Evolutionary conservation across 2,329 filamentous ascomycete genomes (phyloP).

Genomic region (Pseudocercospora macadamiae): DNA sequence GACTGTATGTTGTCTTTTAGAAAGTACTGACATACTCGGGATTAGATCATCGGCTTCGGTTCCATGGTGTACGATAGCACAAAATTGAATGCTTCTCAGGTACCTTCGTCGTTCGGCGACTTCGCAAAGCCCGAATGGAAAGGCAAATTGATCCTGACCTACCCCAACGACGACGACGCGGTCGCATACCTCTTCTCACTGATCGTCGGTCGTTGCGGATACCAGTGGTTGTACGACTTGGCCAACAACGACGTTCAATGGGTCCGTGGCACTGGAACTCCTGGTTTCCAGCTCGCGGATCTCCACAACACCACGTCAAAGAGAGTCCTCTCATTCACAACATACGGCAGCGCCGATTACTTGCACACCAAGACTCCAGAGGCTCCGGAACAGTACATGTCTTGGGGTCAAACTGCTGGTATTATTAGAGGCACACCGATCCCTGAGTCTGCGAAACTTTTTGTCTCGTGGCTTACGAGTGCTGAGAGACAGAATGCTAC

Average conservation of each 20-base stretch:
- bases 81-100: slow-evolving; percentile 32
- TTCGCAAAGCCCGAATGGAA: slow-evolving; percentile 56
- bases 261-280: slow-evolving; percentile 55
- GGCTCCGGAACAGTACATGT: slow-evolving; percentile 43
- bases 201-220: slow-evolving; percentile 47
- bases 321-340: slow-evolving; percentile 23
- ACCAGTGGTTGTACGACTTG: slow-evolving; percentile 51
- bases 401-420: slow-evolving; percentile 51
- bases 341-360: slow-evolving; percentile 1
- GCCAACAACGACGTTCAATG: slow-evolving; percentile 53
- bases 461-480: slow-evolving; percentile 43
- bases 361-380: slow-evolving; percentile 5
- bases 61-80: slow-evolving; percentile 42
- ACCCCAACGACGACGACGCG: slow-evolving; percentile 63
- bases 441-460: slow-evolving; percentile 53
- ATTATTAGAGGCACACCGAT: slow-evolving; percentile 52
- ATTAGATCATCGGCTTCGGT: slow-evolving; percentile 16
- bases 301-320: slow-evolving; percentile 24
- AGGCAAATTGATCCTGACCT: slow-evolving; percentile 57
- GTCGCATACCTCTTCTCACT: slow-evolving; percentile 56
- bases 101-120: slow-evolving; percentile 48
- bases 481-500: slow-evolving; percentile 13
- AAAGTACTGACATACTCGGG: too few relatives aligned
- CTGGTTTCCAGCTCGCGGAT: slow-evolving; percentile 37
- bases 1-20: too few relatives aligned